A percentile compares a stretch with the other conserved stretches of the same genome.
Evolutionary conservation across 164 flowering plant species (phyloP).

Genomic region (Pachysandra terminalis): DNA sequence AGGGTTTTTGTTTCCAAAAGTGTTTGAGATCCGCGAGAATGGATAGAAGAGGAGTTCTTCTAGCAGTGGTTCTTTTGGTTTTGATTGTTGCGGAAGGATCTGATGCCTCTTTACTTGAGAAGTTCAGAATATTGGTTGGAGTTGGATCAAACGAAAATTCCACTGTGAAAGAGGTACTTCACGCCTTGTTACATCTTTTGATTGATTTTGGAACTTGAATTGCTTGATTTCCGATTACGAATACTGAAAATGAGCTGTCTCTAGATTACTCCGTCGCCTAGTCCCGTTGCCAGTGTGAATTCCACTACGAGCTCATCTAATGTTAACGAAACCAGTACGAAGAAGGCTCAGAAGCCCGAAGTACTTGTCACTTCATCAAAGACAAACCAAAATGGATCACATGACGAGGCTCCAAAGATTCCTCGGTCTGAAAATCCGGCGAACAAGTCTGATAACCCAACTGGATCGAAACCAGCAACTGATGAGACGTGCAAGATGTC

Average conservation of each 20-base stretch:
- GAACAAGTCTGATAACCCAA: not conserved
- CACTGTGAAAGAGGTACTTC: not conserved
- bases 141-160: not conserved
- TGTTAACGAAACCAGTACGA: not conserved
- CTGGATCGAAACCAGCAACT: not conserved
- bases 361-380: slow-evolving; percentile 1
- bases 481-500: slow-evolving; percentile 22
- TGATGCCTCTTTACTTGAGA: not conserved
- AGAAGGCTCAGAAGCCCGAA: not conserved
- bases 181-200: no score
- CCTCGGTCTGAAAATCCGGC: not conserved
- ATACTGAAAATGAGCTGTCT: not conserved
- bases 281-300: slow-evolving; percentile 12
- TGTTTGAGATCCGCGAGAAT: slow-evolving; percentile 10
- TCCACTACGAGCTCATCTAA: not conserved
- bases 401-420: not conserved
- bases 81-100: no score
- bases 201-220: not conserved
- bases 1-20: not conserved
- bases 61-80: not conserved
- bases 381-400: not conserved
- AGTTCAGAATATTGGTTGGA: slow-evolving; percentile 4
- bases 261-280: slow-evolving; percentile 25
- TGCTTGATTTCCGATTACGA: not conserved
- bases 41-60: slow-evolving; percentile 5